Evolutionary conservation across 176 grass and related monocot genomes (phyloP).

Genomic region (Dendrocalamus sinicus): DNA sequence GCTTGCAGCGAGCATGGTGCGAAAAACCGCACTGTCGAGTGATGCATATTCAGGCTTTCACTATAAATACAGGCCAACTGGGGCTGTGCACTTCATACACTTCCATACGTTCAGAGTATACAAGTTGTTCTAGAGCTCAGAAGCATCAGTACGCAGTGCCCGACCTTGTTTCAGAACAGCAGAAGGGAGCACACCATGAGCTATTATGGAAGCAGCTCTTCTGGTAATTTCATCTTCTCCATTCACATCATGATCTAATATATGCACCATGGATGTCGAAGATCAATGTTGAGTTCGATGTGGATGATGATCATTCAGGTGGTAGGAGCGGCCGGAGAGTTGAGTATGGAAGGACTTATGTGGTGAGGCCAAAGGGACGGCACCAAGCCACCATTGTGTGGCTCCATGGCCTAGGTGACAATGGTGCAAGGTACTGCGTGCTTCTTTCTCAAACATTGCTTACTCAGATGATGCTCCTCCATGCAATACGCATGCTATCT

Average conservation of each 20-base stretch:
- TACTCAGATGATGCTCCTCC: slow-evolving; percentile 7
- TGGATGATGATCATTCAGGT: slow-evolving; percentile 64
- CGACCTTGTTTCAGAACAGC: slow-evolving; percentile 31
- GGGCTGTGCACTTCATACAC: slow-evolving; percentile 46
- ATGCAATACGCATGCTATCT: slow-evolving; percentile 23
- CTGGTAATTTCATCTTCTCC: slow-evolving; percentile 57
- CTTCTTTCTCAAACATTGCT: slow-evolving; percentile 3
- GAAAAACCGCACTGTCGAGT: slow-evolving; percentile 42
- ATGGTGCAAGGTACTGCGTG: slow-evolving; percentile 68
- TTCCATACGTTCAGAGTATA: slow-evolving; percentile 31
- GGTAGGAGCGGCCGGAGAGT: slow-evolving; percentile 45
- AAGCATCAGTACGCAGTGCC: slow-evolving; percentile 29
- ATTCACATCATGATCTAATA: slow-evolving; percentile 30
- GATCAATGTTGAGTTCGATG: slow-evolving; percentile 11
- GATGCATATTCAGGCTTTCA: slow-evolving; percentile 50
- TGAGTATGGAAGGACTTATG: slow-evolving; percentile 82
- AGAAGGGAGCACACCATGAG: slow-evolving; percentile 55
- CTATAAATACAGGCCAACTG: slow-evolving; percentile 71
- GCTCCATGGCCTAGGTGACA: slow-evolving; percentile 90
- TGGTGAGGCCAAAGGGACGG: slow-evolving; percentile 88
- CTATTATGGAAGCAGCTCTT: slow-evolving; percentile 79
- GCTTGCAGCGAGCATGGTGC: slow-evolving; percentile 24
- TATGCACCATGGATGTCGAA: neutral
- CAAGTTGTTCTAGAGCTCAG: slow-evolving; percentile 17
- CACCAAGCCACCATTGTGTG: slow-evolving; percentile 85